Evolutionary conservation across 768 basidiomycete genomes (phyloP).

Genomic region (Paxillus involutus): DNA sequence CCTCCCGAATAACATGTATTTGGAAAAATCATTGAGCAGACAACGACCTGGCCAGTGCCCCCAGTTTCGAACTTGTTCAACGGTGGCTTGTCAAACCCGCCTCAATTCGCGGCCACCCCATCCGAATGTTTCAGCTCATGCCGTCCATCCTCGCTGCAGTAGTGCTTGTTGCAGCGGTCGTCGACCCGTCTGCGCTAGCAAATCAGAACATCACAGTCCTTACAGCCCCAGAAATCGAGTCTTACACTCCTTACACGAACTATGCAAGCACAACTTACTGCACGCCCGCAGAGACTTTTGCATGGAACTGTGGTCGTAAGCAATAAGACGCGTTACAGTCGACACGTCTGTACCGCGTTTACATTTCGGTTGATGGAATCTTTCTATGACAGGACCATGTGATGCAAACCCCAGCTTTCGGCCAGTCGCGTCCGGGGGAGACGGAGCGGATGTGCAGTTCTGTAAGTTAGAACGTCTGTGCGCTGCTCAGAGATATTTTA

Average conservation of each 20-base stretch:
- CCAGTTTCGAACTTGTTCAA: too few relatives aligned
- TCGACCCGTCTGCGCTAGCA: neutral
- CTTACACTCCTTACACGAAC: slow-evolving; percentile 44
- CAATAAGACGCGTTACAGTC: neutral
- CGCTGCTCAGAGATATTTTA: neutral
- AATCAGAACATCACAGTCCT: slow-evolving; percentile 34
- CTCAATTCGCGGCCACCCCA: too few relatives aligned
- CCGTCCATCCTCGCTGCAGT: neutral
- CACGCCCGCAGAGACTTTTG: slow-evolving; percentile 33
- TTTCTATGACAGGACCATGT: slow-evolving; percentile 38
- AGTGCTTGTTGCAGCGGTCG: neutral
- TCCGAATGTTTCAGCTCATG: neutral
- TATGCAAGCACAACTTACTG: slow-evolving; percentile 51
- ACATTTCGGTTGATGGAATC: neutral
- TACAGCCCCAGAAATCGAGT: slow-evolving; percentile 34
- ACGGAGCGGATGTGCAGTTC: slow-evolving; percentile 37
- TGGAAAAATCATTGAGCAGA: too few relatives aligned
- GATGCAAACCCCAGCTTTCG: slow-evolving; percentile 45
- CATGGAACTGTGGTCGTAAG: slow-evolving; percentile 51
- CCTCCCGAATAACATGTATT: too few relatives aligned
- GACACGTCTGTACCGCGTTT: neutral
- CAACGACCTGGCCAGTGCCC: too few relatives aligned
- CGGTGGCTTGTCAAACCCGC: too few relatives aligned
- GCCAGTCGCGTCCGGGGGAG: slow-evolving; percentile 45
- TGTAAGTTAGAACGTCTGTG: slow-evolving; percentile 31